Percentiles rank a stretch among this genome's conserved stretches.
Conservation (phyloP, 2,329 filamentous ascomycete species). For the Fusarium globosum region DNA sequence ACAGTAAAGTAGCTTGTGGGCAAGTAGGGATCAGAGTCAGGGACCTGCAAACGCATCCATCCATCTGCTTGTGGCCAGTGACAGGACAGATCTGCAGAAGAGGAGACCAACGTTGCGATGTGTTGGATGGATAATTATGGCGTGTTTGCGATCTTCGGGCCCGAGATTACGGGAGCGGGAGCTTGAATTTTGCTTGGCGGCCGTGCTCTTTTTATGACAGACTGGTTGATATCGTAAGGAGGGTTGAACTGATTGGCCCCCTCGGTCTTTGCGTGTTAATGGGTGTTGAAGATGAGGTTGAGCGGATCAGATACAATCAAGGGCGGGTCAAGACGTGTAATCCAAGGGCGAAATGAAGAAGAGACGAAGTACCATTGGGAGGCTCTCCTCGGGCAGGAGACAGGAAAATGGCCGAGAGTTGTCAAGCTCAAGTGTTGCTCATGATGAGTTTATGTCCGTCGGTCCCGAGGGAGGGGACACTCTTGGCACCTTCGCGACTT, state of each 20-base stretch:
- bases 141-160: slow-evolving; percentile 31
- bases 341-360: not conserved
- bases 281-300: not conserved
- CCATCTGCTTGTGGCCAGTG: slow-evolving; percentile 19
- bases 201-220: slow-evolving; percentile 12
- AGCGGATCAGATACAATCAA: not conserved
- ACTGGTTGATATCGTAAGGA: not conserved
- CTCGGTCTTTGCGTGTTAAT: not conserved
- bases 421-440: slow-evolving; percentile 2
- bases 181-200: slow-evolving; percentile 16
- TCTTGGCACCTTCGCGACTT: slow-evolving; percentile 5
- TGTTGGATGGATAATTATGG: not conserved
- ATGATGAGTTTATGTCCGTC: slow-evolving; percentile 35
- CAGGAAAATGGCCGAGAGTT: slow-evolving; percentile 12
- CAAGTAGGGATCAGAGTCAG: slow-evolving; percentile 9
- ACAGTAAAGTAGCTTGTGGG: slow-evolving; percentile 9
- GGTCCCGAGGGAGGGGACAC: slow-evolving; percentile 38
- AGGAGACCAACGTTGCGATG: not conserved
- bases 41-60: slow-evolving; percentile 1
- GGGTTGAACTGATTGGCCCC: slow-evolving; percentile 1
- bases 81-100: slow-evolving; percentile 16
- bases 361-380: not conserved
- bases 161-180: slow-evolving; percentile 18
- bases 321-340: not conserved
- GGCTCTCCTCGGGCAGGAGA: slow-evolving; percentile 12